Percentiles rank a stretch among this genome's conserved stretches.
Conservation (phyloP, 192 early-diverging fungal species). For the Coemansia sp. region DNA sequence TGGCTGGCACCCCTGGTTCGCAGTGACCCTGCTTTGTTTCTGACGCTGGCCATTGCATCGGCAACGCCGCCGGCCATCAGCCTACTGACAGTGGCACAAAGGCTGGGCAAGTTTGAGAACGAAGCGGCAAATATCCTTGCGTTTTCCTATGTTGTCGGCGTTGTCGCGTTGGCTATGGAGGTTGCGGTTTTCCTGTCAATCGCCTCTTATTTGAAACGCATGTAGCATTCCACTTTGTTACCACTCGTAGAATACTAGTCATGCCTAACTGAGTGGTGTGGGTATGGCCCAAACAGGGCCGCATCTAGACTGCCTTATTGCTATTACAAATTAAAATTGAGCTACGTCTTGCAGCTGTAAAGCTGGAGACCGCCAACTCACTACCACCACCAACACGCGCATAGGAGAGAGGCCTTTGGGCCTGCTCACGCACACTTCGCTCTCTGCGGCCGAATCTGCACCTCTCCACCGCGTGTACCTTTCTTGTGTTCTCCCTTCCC, state of each 20-base stretch:
- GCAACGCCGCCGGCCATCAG: conserved; percentile 67
- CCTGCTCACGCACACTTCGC: too few species aligned
- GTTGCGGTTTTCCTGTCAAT: conserved; percentile 43
- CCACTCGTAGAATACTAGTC: background rate
- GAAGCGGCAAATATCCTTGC: conserved; percentile 62
- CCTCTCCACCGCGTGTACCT: too few species aligned
- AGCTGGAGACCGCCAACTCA: too few species aligned
- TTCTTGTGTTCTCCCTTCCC: too few species aligned
- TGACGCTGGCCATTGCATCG: conserved; percentile 59
- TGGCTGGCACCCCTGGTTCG: conserved; percentile 37
- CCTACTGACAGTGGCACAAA: conserved; percentile 63
- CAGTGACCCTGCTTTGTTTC: conserved; percentile 59
- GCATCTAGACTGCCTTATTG: too few species aligned
- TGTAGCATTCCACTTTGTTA: background rate
- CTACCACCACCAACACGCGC: too few species aligned
- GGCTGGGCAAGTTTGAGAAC: conserved; percentile 61
- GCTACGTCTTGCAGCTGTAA: too few species aligned
- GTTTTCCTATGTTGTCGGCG: conserved; percentile 55
- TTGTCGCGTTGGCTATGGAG: conserved; percentile 25
- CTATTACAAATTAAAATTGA: too few species aligned
- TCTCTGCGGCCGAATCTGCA: too few species aligned
- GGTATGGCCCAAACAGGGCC: too few species aligned
- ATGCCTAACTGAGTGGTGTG: too few species aligned
- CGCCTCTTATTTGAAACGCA: conserved; percentile 4
- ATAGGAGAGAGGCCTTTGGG: too few species aligned